A percentile compares a stretch with the other conserved stretches of the same genome.
Evolutionary conservation across 2,329 filamentous ascomycete genomes (phyloP).

Genomic region (Pestalotiopsis sp.): DNA sequence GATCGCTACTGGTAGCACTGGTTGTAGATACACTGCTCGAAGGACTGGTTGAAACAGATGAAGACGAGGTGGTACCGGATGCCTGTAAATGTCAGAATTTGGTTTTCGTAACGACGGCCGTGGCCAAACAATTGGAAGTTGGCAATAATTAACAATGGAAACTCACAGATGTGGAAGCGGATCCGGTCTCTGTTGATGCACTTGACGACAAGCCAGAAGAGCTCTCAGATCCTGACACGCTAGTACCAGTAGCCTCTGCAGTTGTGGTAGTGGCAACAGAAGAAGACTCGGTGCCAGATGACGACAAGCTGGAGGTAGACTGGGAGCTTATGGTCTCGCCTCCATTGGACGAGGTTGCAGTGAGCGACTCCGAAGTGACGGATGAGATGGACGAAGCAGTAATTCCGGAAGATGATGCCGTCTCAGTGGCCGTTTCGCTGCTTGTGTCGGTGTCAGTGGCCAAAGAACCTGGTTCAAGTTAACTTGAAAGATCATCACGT

Average conservation of each 20-base stretch:
- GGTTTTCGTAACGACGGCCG: too few species aligned
- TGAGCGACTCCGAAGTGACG: not conserved
- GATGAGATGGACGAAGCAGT: not conserved
- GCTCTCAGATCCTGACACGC: not conserved
- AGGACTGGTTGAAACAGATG: conserved; percentile 8
- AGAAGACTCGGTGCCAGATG: not conserved
- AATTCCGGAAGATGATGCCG: not conserved
- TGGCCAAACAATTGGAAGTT: not conserved
- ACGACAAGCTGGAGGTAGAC: not conserved
- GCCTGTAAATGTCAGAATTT: not conserved
- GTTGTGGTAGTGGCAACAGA: not conserved
- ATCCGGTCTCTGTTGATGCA: not conserved
- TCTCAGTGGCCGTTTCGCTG: not conserved
- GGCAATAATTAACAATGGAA: not conserved
- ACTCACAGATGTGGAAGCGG: not conserved
- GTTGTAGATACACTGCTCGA: not conserved
- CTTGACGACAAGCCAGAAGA: not conserved
- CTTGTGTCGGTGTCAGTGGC: not conserved
- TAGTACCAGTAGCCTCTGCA: not conserved
- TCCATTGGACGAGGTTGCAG: not conserved
- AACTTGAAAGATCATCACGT: not conserved
- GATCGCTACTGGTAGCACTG: not conserved
- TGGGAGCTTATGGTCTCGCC: not conserved
- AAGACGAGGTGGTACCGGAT: not conserved
- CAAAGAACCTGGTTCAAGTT: not conserved